Base-by-base conservation (phyloP, 495 filamentous ascomycete species). In the Cercophora samala region DNA sequence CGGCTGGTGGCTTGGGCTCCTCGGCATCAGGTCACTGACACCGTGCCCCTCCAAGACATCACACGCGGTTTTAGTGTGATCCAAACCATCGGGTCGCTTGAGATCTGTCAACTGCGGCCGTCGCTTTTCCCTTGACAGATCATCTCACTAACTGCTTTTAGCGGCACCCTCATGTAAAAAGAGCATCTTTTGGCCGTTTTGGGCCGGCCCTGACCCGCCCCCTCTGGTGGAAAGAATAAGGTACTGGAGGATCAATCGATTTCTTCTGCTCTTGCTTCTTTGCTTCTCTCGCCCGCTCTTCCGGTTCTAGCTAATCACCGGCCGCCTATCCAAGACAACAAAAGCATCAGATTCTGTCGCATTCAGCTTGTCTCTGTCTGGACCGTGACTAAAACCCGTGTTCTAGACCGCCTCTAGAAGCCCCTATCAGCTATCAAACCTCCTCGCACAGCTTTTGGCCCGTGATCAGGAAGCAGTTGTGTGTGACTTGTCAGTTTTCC, bases 61-160 rank as follows among this genome's bases (percentile, higher is more conserved):
- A 64, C 60, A 72, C 70, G 70, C 70, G 68, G 69, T 72, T 70
- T 72, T 72, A 72, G 70, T 72, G 65, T 52, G 53, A 68, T 67
- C 70, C 70, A 64, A 26, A 58, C 60, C 58, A 60, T 60, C 66
- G 70, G 70, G 65, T 72, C 70, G 63, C 63, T 55, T 64, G 64
- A 70, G 65, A 70, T 70, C 68, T 69, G 64, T 66, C 70, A 64
- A 69, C 64, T 37, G 22, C 24, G 25, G 64, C 66, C 64, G 64
- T 64, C 62, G 63, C n/a, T 64, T 62, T 66, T 52, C 64, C 32
- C 24, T 69, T 8, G 59, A 69, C 52, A 65, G 70, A 68, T 70
- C 70, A 55, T 64, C 65, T 69, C 61, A 70, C 68, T 70, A 42
- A 58, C 62, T 21, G 62, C 46, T 56, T 63, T 69, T 72, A 72